phyloP scores from a whole-genome alignment of 2,329 filamentous ascomycete genomes.

The Cordyceps fumosorosea region DNA sequence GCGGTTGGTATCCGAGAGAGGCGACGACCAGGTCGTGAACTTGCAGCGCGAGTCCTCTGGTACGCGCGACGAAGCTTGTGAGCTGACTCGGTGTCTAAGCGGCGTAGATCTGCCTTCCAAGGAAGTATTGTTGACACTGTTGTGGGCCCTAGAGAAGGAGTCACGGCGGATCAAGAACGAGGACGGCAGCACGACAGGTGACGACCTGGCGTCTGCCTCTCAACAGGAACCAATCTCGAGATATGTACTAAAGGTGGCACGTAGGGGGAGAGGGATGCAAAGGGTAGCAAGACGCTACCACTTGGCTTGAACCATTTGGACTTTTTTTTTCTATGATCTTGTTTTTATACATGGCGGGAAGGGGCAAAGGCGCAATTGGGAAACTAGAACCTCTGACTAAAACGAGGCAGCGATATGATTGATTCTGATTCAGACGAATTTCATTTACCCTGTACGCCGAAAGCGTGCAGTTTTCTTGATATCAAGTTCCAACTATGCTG shows the following conservation, averaged over 20 bases:
- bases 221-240: conserved; percentile 18
- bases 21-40: conserved; percentile 39
- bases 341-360: conserved; percentile 11
- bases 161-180: conserved; percentile 28
- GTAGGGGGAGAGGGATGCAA: conserved; percentile 14
- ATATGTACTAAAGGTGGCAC: conserved; percentile 20
- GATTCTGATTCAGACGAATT: conserved; percentile 2
- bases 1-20: conserved; percentile 61
- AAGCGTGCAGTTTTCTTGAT: neutral
- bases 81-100: conserved; percentile 31
- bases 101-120: conserved; percentile 37
- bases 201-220: conserved; percentile 21
- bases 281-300: conserved; percentile 17
- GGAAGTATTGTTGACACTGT: conserved; percentile 41
- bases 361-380: conserved; percentile 16
- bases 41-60: conserved; percentile 26
- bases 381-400: neutral
- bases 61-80: conserved; percentile 31
- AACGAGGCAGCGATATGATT: conserved; percentile 3
- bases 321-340: conserved; percentile 1
- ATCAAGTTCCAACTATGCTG: neutral
- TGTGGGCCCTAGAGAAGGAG: conserved; percentile 40
- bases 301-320: conserved; percentile 18
- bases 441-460: neutral
- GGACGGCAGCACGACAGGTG: conserved; percentile 16